Evolutionary conservation across 306 rosid genomes (phyloP).

Genomic region (Gillenia trifoliata): DNA sequence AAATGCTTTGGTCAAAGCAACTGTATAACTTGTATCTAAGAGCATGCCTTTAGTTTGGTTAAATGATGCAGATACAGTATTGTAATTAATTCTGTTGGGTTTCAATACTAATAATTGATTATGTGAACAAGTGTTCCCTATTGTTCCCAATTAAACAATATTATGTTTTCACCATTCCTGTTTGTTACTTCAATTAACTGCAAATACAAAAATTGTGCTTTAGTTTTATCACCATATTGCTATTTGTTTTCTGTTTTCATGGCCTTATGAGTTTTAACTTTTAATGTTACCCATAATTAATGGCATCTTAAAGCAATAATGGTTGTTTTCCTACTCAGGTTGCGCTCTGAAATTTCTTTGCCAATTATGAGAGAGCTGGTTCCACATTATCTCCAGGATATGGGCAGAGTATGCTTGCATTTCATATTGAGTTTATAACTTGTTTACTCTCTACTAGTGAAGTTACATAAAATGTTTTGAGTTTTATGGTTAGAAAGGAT

Average conservation of each 20-base stretch:
- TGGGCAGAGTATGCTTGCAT: constrained; percentile 60
- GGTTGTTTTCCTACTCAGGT: constrained; percentile 50
- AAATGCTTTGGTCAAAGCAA: not conserved
- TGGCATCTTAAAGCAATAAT: constrained; percentile 20
- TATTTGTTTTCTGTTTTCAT: not conserved
- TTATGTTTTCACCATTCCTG: not conserved
- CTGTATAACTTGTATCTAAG: not conserved
- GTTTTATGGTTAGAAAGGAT: not conserved
- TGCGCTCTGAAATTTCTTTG: constrained; percentile 86
- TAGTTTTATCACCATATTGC: not conserved
- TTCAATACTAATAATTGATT: not conserved
- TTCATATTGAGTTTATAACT: not conserved
- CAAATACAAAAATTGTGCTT: not conserved
- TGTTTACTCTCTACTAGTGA: not conserved
- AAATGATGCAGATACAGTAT: not conserved
- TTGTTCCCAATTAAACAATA: not conserved
- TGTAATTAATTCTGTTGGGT: not conserved
- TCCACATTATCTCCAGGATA: constrained; percentile 96
- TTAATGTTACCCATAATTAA: not conserved
- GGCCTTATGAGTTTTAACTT: not conserved
- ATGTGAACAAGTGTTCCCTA: not conserved
- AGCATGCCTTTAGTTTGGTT: not conserved
- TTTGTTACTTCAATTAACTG: not conserved
- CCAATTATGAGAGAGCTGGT: constrained; percentile 92
- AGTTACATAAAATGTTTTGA: not conserved